Base-by-base conservation (phyloP, 176 grass and related monocot species). In the Rhipidocladum racemiflorum region DNA sequence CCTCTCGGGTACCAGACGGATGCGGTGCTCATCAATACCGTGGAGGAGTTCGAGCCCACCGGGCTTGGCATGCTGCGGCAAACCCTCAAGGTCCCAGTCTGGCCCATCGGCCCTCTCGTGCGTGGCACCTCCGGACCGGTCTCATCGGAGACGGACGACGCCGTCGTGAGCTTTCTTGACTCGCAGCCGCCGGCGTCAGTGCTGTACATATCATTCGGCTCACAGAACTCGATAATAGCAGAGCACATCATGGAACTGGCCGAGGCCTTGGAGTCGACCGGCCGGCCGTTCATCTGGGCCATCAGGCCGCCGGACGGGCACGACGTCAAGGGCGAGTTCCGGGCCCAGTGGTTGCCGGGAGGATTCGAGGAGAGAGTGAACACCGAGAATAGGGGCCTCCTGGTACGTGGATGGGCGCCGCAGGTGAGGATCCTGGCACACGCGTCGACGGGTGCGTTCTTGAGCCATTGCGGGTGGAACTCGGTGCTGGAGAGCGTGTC, bases 381-480 rank as follows among this genome's bases (percentile, higher is more conserved):
- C 17, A 83, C 13, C 14, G 4, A 46, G 13, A 46, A 46, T 15
- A 46, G 14, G 14, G 44, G 88, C 4, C 16, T 82, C 5, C 64
- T 85, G 78, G 48, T 4, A 21, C 34, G 27, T 18, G 68, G 83
- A 34, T 90, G 83, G 88, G 88, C 79, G 0, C 88, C 88, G 4
- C 88, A 90, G 72, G 71, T 80, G 77, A 48, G 77, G 50, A 49
- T 85, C 25, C 38, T 86, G 15, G 78, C 7, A 4, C 88, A 90
- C 57, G 2, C 54, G 1, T 55, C 83, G 21, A 76, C 73, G 1
- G 78, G 88, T 7, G 82, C 34, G 44, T 89, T 89, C 69, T 61
- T 89, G 34, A 89, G 68, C 5, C 87, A 89, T 62, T 84, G 87
- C 4, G 87, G 87, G 5, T 85, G 87, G 87, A 89, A 81, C 70